These are phyloP conservation scores for Candida suzukii DNA, from an alignment of 805 yeast genomes.

Conservation along the genomic window DNA sequence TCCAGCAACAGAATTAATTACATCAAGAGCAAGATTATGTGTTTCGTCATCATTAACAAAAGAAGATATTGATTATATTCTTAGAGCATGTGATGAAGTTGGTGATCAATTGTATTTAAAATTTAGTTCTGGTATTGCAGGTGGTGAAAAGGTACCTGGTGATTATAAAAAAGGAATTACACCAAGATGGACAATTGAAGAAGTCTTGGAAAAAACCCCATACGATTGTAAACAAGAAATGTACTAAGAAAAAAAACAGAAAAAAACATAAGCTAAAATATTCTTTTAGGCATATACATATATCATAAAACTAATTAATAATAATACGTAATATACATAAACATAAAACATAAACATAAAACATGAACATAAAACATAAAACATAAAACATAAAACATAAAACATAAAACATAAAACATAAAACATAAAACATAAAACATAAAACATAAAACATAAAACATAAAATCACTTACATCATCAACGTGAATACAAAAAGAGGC, in stretches of 20 bases:
- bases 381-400: too few species aligned
- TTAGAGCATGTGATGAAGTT: slow-evolving; percentile 63
- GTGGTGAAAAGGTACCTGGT: slow-evolving; percentile 49
- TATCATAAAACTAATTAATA: too few species aligned
- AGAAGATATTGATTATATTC: slow-evolving; percentile 80
- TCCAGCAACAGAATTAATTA: slow-evolving; percentile 92
- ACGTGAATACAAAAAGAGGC: too few species aligned
- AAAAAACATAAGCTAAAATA: too few species aligned
- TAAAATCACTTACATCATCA: too few species aligned
- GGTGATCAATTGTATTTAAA: slow-evolving; percentile 76
- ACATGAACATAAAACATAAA: too few species aligned
- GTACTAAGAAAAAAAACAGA: slow-evolving; percentile 9
- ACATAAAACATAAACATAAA: too few species aligned
- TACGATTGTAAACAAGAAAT: slow-evolving; percentile 40
- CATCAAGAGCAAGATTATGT: slow-evolving; percentile 89
- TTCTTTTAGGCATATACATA: too few species aligned
- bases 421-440: too few species aligned
- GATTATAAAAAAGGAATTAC: slow-evolving; percentile 43
- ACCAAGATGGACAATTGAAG: slow-evolving; percentile 76
- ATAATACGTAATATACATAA: too few species aligned
- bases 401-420: too few species aligned
- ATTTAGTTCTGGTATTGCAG: slow-evolving; percentile 70
- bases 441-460: too few species aligned
- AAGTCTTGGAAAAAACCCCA: slow-evolving; percentile 66
- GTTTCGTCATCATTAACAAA: slow-evolving; percentile 88